Evolutionary conservation across 768 basidiomycete species (phyloP).

Genomic region (Candolleomyces aberdarensis): DNA sequence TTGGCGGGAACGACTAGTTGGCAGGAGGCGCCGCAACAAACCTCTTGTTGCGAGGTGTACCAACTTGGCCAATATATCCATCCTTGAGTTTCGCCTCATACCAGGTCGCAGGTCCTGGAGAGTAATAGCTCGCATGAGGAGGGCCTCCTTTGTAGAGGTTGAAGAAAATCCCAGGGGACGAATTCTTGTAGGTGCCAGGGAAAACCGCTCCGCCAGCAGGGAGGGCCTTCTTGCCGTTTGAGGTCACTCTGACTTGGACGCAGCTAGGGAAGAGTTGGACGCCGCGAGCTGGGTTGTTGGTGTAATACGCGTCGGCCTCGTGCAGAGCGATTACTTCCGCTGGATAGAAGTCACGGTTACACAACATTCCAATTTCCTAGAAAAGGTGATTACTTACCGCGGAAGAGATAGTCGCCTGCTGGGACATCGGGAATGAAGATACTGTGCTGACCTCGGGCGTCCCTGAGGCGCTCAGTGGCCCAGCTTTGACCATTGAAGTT

Average conservation of each 20-base stretch:
- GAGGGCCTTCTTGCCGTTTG: conserved; percentile 20
- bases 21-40: too few relatives aligned
- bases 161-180: conserved; percentile 31
- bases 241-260: conserved; percentile 41
- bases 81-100: conserved; percentile 20
- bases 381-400: conserved; percentile 18
- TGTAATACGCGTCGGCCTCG: conserved; percentile 28
- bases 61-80: conserved; percentile 14
- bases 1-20: too few relatives aligned
- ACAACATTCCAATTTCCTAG: background rate
- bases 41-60: too few relatives aligned
- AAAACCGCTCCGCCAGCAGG: conserved; percentile 24
- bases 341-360: conserved; percentile 12
- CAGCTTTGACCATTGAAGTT: conserved; percentile 22
- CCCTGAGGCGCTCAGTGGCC: conserved; percentile 31
- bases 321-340: conserved; percentile 35
- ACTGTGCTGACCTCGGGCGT: conserved; percentile 28
- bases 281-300: conserved; percentile 33
- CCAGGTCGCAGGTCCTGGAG: conserved; percentile 32
- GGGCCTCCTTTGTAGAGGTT: conserved; percentile 23
- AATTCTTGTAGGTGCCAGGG: conserved; percentile 29
- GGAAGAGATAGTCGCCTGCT: conserved; percentile 32
- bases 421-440: conserved; percentile 30
- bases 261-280: conserved; percentile 50
- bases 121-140: conserved; percentile 21